Evolutionary conservation across 306 rosid genomes (phyloP).

Genomic region (Fragaria ananassa): DNA sequence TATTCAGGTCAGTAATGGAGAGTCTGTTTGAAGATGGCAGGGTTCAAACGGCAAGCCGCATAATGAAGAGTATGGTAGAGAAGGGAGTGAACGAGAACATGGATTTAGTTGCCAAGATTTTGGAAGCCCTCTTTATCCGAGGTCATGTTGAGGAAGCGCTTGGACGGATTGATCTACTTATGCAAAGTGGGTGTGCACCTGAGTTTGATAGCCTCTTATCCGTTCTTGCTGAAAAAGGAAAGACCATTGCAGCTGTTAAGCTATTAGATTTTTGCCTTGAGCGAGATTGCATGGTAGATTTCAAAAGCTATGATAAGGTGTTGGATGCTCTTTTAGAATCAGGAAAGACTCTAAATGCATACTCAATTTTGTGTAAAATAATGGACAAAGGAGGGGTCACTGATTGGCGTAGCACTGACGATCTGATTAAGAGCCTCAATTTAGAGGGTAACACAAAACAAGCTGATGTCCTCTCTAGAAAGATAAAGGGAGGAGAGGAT

Average conservation of each 20-base stretch:
- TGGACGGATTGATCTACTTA: constrained; percentile 72
- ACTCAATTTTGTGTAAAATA: constrained; percentile 75
- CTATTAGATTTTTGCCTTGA: constrained; percentile 78
- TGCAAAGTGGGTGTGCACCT: constrained; percentile 52
- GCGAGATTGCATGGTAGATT: constrained; percentile 51
- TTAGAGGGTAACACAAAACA: constrained; percentile 91
- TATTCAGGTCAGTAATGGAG: constrained; percentile 69
- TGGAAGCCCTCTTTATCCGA: constrained; percentile 82
- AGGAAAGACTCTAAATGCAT: constrained; percentile 86
- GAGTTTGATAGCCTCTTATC: constrained; percentile 59
- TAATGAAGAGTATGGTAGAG: constrained; percentile 86
- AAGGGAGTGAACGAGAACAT: constrained; percentile 77
- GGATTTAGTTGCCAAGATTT: constrained; percentile 75
- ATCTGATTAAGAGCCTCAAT: constrained; percentile 71
- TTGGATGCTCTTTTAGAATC: constrained; percentile 67
- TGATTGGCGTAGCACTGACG: constrained; percentile 63
- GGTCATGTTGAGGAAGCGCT: constrained; percentile 92
- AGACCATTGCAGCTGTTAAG: constrained; percentile 86
- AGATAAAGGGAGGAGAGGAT: constrained; percentile 49
- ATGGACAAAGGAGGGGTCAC: constrained; percentile 68
- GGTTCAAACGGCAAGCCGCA: constrained; percentile 92
- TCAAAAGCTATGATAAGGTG: constrained; percentile 76
- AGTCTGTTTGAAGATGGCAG: constrained; percentile 81
- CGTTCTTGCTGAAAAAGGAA: constrained; percentile 71
- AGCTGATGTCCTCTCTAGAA: constrained; percentile 82